phyloP scores from a whole-genome alignment of 306 rosid species.

The Sechiopsis laciniata region DNA sequence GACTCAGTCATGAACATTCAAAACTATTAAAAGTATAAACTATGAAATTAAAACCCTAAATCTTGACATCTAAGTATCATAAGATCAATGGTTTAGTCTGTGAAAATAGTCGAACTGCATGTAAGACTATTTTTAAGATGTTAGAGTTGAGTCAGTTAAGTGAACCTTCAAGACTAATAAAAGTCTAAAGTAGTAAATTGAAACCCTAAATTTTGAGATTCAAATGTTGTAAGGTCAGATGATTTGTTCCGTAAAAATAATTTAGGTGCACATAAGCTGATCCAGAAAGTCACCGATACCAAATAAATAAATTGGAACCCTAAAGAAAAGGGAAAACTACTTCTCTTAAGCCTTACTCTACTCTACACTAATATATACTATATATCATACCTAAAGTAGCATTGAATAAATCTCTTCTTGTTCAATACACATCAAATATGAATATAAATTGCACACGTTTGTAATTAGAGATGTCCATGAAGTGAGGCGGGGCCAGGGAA shows the following conservation, averaged over 20 bases:
- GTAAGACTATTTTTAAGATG: too few species aligned
- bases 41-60: background rate
- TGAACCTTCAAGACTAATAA: constrained; percentile 20
- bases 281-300: too few species aligned
- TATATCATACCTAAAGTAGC: too few species aligned
- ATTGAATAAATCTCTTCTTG: background rate
- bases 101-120: too few species aligned
- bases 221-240: too few species aligned
- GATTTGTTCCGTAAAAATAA: too few species aligned
- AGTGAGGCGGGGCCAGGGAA: too few species aligned
- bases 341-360: background rate
- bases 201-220: background rate
- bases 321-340: background rate
- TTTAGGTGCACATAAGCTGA: too few species aligned
- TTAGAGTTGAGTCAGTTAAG: constrained; percentile 18
- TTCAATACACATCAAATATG: background rate
- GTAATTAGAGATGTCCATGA: too few species aligned
- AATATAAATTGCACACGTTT: background rate
- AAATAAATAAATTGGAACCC: background rate
- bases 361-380: background rate
- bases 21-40: constrained; percentile 14
- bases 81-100: too few species aligned
- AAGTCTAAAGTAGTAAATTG: background rate
- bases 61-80: too few species aligned
- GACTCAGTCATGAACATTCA: constrained; percentile 21